Conservation (phyloP, 352 stramenopile species). For the Thraustotheca clavata region DNA sequence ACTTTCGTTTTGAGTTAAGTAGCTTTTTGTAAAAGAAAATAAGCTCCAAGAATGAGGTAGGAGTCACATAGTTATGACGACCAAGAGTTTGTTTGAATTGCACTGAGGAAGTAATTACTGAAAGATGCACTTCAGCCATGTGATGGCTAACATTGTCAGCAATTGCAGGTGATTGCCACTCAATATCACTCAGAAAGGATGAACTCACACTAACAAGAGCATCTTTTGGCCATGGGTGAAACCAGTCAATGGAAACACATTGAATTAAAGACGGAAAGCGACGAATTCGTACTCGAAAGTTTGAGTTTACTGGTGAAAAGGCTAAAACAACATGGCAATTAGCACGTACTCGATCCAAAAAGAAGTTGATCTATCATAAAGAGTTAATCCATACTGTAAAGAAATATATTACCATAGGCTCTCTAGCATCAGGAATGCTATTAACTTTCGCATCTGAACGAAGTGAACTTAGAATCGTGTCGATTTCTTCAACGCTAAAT, state of each 20-base stretch:
- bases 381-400: neutral
- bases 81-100: slow-evolving; percentile 66
- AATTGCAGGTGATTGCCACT: slow-evolving; percentile 52
- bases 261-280: slow-evolving; percentile 72
- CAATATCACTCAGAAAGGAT: slow-evolving; percentile 73
- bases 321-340: slow-evolving; percentile 86
- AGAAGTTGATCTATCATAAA: slow-evolving; percentile 55
- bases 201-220: slow-evolving; percentile 80
- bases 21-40: slow-evolving; percentile 89
- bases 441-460: slow-evolving; percentile 72
- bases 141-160: slow-evolving; percentile 89
- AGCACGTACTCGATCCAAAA: slow-evolving; percentile 73
- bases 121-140: slow-evolving; percentile 89
- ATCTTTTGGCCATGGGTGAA: slow-evolving; percentile 87
- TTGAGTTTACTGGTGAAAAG: slow-evolving; percentile 72
- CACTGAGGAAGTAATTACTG: slow-evolving; percentile 64
- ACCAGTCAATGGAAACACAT: slow-evolving; percentile 82
- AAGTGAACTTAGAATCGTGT: slow-evolving; percentile 70
- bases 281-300: slow-evolving; percentile 63
- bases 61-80: slow-evolving; percentile 89
- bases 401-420: slow-evolving; percentile 45
- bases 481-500: slow-evolving; percentile 83
- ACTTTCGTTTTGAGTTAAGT: slow-evolving; percentile 43
- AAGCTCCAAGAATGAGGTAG: slow-evolving; percentile 88
- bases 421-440: slow-evolving; percentile 83